Percentiles rank a stretch among this genome's conserved stretches.
Conservation (phyloP, 768 basidiomycete genomes). For the Bullera alba region DNA sequence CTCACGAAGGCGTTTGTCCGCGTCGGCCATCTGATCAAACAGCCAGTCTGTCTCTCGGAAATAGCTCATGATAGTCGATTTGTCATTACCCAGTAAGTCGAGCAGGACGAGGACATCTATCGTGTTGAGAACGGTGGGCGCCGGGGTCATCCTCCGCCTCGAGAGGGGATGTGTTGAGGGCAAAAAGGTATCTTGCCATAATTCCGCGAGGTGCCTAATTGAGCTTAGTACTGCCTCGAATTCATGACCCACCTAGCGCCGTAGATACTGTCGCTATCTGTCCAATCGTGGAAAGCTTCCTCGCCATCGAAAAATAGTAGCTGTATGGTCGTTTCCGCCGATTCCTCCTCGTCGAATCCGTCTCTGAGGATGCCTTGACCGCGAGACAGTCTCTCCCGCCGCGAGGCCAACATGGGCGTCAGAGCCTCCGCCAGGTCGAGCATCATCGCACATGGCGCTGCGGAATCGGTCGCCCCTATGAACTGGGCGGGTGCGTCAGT, state of each 20-base stretch:
- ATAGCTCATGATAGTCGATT: slow-evolving; percentile 70
- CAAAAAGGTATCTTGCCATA: slow-evolving; percentile 69
- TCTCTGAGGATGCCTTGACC: slow-evolving; percentile 54
- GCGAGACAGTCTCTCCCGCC: slow-evolving; percentile 55
- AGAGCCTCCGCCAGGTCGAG: slow-evolving; percentile 83
- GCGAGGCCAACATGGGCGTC: slow-evolving; percentile 48
- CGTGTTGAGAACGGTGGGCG: slow-evolving; percentile 60
- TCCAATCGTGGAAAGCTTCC: slow-evolving; percentile 90
- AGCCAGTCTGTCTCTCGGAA: slow-evolving; percentile 89
- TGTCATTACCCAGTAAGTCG: slow-evolving; percentile 75
- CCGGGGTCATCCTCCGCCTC: slow-evolving; percentile 49
- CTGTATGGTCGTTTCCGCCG: slow-evolving; percentile 77
- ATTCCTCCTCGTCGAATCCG: slow-evolving; percentile 56
- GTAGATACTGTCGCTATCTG: slow-evolving; percentile 80
- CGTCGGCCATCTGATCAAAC: slow-evolving; percentile 65
- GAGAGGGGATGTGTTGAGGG: slow-evolving; percentile 52
- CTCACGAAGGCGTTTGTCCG: slow-evolving; percentile 65
- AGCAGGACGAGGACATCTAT: slow-evolving; percentile 89
- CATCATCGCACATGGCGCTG: slow-evolving; percentile 88
- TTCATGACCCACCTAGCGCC: slow-evolving; percentile 68
- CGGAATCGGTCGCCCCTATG: slow-evolving; percentile 94
- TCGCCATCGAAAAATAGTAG: slow-evolving; percentile 96
- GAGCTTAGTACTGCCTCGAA: slow-evolving; percentile 1
- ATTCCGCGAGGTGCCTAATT: slow-evolving; percentile 73
- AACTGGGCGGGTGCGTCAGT: slow-evolving; percentile 54